Base-by-base conservation (phyloP, 1,284 basidiomycete species). In the Mycena sp. region DNA sequence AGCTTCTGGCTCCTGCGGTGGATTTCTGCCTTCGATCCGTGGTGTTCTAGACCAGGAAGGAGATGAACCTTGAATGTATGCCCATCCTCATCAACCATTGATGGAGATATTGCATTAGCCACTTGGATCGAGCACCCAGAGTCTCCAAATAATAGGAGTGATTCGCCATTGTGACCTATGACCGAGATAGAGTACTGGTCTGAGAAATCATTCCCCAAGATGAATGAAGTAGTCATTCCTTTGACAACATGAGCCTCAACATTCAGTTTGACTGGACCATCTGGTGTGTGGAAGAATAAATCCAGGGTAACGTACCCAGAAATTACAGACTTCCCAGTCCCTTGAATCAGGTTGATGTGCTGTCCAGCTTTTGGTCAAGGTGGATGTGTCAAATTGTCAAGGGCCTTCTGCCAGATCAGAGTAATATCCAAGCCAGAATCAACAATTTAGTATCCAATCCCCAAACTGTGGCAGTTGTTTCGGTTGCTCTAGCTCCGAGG, bases 141-240 rank as follows among this genome's bases (percentile, higher is more conserved):
- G n/a, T n/a, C n/a, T n/a, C n/a, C n/a, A n/a, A n/a, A n/a, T n/a
- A n/a, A n/a, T n/a, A n/a, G 50, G 32, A 51, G 61, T 4, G 67
- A 69, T 0, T 62, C 26, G 4, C 59, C 62, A 12, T 64, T 66
- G 9, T 65, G 21, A 16, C 71, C 30, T 0, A 72, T 30, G 0
- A 76, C 48, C 14, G 75, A 75, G n/a, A 76, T 60, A 3, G 58
- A 58, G 43, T 73, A 76, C 26, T 75, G 73, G 40, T 72, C 72
- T 7, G 70, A 61, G 44, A 75, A 75, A 49, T 77, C 73, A 61
- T 72, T 75, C 17, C 73, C 74, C 9, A 75, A 56, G 28, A 76
- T 70, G 30, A 75, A 70, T 0, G 71, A 68, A 3, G 70, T 63
- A 16, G 38, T 62, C 69, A n/a, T n/a, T n/a, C n/a, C n/a, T n/a